Evolutionary conservation across 805 yeast genomes (phyloP).

Genomic region (Saccharomyces kudriavzevii): DNA sequence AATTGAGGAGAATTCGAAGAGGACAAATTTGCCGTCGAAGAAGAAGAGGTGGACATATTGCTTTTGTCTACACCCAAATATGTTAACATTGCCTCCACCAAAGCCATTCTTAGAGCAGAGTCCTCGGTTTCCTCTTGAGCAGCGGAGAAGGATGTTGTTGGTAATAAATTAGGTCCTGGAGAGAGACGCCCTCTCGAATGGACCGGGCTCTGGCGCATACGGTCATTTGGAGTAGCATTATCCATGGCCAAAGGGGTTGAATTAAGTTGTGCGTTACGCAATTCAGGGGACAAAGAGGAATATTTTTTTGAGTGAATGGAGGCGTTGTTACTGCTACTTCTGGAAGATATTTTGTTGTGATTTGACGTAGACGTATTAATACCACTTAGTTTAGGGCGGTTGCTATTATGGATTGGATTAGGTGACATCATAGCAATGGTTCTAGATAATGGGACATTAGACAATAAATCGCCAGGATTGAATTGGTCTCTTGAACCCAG

Average conservation of each 20-base stretch:
- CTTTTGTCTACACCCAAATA: slow-evolving; percentile 54
- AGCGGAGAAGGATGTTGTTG: slow-evolving; percentile 35
- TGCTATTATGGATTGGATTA: background rate
- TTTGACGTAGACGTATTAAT: background rate
- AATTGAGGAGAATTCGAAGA: background rate
- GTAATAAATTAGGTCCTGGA: slow-evolving; percentile 11
- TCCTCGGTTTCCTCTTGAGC: slow-evolving; percentile 70
- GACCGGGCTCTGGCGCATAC: background rate
- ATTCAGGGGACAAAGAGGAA: background rate
- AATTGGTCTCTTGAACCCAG: slow-evolving; percentile 48
- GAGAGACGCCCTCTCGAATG: background rate
- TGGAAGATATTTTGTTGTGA: background rate
- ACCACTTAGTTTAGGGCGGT: background rate
- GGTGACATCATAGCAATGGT: slow-evolving; percentile 2
- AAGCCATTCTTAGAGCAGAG: slow-evolving; percentile 49
- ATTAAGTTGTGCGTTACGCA: background rate
- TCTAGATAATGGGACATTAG: slow-evolving; percentile 67
- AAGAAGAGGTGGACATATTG: slow-evolving; percentile 18
- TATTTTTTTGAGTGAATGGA: background rate
- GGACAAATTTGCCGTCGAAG: background rate
- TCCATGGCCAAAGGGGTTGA: background rate
- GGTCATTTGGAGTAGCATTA: background rate
- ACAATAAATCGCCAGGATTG: slow-evolving; percentile 79
- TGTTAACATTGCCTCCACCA: slow-evolving; percentile 63
- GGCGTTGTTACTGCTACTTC: background rate